Evolutionary conservation across 208 protist genomes (phyloP), one percentile per base, ranked within the genome.

Genomic region (Leishmania turanica): DNA sequence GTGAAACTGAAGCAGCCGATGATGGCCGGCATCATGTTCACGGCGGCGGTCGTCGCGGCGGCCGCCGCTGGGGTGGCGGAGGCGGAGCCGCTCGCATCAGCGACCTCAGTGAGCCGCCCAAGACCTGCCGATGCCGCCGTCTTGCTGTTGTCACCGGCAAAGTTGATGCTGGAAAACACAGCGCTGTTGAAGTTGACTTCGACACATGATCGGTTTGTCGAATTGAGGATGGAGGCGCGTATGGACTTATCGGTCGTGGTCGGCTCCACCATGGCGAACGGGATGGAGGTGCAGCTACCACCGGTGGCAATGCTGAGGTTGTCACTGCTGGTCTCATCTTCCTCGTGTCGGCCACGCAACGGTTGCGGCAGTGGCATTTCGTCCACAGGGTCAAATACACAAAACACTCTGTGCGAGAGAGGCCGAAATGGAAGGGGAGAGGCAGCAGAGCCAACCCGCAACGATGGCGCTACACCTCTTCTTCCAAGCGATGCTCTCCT

Each of bases 1-100:
- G 85, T 79, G 56, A 70, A 85, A 8, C 83, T 76, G 76, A 94
- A 94, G 78, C 90, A 93, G 19, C 88, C 83, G 27, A 89, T 40
- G 47, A 84, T 84, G 45, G 72, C 81, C 4, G 75, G 81, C 40
- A 45, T 60, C 34, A 53, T 62, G 31, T 70, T 77, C 21, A 84
- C 75, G 5, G 34, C 37, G 4, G 62, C 54, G 3, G 74, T 51
- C 17, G 58, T 60, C 27, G 70, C 40, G 4, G 24, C 37, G 1
- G 19, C 75, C 5, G 31, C 17, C 15, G 62, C 62, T 68, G 62
- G 62, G 62, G 62, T 19, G 31, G 6, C 31, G 31, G 70, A 51
- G 27, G 62, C 37, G 8, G 40, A 42, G 78, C n/a, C 78, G 71
- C 17, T 62, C n/a, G 47, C 45, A 37, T 21, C 70, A 0, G 27